phyloP scores from a whole-genome alignment of 2,329 filamentous ascomycete genomes.

The Seiridium cupressi region DNA sequence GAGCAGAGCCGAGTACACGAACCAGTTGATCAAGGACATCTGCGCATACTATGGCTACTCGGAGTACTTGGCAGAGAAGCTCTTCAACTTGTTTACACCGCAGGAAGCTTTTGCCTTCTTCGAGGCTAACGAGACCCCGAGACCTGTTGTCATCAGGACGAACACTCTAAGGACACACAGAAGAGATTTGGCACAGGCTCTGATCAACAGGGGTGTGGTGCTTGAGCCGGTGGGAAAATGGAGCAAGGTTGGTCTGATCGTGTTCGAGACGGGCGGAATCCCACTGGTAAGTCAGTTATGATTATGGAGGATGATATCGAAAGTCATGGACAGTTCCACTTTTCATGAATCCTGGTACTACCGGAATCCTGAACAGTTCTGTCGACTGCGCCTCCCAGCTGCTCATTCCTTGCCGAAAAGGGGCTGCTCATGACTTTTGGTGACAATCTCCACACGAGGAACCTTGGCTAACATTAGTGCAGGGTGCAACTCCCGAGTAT shows the following conservation, averaged over 20 bases:
- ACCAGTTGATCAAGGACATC: conserved; percentile 84
- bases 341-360: too few relatives aligned
- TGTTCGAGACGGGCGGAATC: conserved; percentile 80
- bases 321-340: background rate
- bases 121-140: conserved; percentile 93
- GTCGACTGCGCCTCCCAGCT: too few relatives aligned
- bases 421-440: too few relatives aligned
- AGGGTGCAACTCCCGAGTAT: conserved; percentile 93
- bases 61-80: conserved; percentile 90
- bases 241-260: conserved; percentile 95
- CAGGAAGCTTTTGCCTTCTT: conserved; percentile 97
- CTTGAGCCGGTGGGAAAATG: conserved; percentile 97
- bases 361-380: too few relatives aligned
- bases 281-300: conserved; percentile 11
- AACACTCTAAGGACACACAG: conserved; percentile 83
- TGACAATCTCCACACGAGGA: too few relatives aligned
- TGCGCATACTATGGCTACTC: conserved; percentile 98
- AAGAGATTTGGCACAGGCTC: conserved; percentile 81
- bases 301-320: too few relatives aligned
- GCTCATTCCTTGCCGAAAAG: too few relatives aligned
- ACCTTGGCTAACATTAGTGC: too few relatives aligned
- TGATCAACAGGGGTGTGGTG: conserved; percentile 95
- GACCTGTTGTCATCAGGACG: conserved; percentile 92
- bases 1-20: conserved; percentile 84
- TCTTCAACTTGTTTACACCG: conserved; percentile 88